phyloP scores from a whole-genome alignment of 1,139 yeast genomes.

The Yamadazyma triangularis region DNA sequence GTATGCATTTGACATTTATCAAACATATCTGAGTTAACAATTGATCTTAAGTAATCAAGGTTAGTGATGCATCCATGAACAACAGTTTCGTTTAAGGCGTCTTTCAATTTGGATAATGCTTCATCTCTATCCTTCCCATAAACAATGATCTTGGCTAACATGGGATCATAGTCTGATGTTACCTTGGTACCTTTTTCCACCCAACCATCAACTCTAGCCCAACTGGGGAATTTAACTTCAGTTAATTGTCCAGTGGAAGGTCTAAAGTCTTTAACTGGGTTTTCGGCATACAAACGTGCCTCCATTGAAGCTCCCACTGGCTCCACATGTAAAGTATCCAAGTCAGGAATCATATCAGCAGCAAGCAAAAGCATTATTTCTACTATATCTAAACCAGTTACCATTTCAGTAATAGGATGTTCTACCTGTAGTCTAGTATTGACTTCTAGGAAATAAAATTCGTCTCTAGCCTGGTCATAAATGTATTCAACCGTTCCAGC shows the following conservation, averaged over 20 bases:
- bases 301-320: slow-evolving; percentile 92
- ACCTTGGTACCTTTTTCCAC: slow-evolving; percentile 83
- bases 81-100: slow-evolving; percentile 81
- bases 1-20: slow-evolving; percentile 80
- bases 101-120: slow-evolving; percentile 69
- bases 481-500: slow-evolving; percentile 98
- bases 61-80: slow-evolving; percentile 88
- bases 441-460: slow-evolving; percentile 91
- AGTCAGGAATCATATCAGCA: slow-evolving; percentile 82
- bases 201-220: slow-evolving; percentile 96
- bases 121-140: slow-evolving; percentile 86
- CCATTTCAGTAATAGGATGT: slow-evolving; percentile 95
- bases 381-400: slow-evolving; percentile 88
- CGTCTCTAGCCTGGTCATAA: slow-evolving; percentile 79
- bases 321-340: slow-evolving; percentile 44
- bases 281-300: slow-evolving; percentile 93
- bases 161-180: slow-evolving; percentile 94
- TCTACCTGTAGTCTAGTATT: slow-evolving; percentile 97
- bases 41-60: slow-evolving; percentile 80
- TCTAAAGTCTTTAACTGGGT: slow-evolving; percentile 90
- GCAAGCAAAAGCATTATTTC: slow-evolving; percentile 96
- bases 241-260: slow-evolving; percentile 95
- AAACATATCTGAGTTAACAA: slow-evolving; percentile 82
- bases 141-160: slow-evolving; percentile 92
- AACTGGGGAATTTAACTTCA: slow-evolving; percentile 76